A percentile compares a stretch with the other conserved stretches of the same genome.
phyloP scores from a whole-genome alignment of 306 rosid genomes.

The Vigna trinervia region DNA sequence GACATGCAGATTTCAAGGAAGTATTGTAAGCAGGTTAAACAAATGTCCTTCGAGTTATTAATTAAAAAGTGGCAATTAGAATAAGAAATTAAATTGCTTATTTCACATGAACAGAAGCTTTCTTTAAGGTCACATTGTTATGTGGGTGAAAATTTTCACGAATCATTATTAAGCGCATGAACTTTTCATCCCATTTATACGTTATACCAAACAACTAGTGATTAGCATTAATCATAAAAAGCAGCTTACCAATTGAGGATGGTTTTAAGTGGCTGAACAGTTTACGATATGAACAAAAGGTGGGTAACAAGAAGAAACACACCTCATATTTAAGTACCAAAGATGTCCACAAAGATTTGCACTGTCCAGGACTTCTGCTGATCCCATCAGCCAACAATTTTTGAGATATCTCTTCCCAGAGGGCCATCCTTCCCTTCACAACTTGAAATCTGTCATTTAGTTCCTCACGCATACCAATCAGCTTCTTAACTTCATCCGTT shows the following conservation, averaged over 20 bases:
- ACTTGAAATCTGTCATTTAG: conserved; percentile 20
- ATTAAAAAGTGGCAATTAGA: background rate
- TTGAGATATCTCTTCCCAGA: conserved; percentile 25
- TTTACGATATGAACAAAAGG: background rate
- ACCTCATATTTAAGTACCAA: conserved; percentile 20
- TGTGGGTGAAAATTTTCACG: background rate
- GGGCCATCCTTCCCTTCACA: conserved; percentile 25
- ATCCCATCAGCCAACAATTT: conserved; percentile 24
- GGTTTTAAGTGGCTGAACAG: background rate
- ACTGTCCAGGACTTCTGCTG: conserved; percentile 22
- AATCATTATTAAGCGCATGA: background rate
- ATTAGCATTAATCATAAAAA: background rate
- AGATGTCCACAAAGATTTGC: conserved; percentile 31
- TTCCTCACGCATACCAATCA: conserved; percentile 3
- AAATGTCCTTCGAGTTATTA: background rate
- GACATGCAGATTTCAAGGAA: background rate
- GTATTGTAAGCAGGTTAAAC: background rate
- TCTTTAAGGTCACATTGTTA: background rate
- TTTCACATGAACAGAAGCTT: background rate
- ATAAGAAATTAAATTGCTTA: background rate
- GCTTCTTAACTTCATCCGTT: conserved; percentile 10
- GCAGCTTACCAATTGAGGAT: background rate
- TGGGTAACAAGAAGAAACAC: background rate
- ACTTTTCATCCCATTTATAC: background rate
- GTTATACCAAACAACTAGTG: background rate